Conservation (phyloP, 192 early-diverging fungal species). For the Chytriomyces confervae region DNA sequence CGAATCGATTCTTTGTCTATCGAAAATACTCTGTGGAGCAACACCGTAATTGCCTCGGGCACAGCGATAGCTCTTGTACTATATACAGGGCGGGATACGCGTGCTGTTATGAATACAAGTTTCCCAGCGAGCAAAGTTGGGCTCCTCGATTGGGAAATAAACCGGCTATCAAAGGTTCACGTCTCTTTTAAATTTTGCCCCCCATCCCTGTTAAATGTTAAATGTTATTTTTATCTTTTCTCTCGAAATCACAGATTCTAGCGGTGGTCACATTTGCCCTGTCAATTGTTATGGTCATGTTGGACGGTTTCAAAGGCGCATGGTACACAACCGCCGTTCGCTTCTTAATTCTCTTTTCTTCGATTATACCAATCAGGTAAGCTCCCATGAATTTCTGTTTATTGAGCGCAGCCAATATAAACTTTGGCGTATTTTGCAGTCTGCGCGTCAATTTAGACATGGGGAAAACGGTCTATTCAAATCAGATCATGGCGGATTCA, state of each 20-base stretch:
- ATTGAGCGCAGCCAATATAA: neutral
- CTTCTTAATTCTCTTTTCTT: constrained; percentile 94
- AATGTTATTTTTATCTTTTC: neutral
- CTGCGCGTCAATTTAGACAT: constrained; percentile 95
- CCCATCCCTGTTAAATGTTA: neutral
- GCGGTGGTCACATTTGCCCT: constrained; percentile 82
- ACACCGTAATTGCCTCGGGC: constrained; percentile 93
- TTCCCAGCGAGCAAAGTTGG: constrained; percentile 91
- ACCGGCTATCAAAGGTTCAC: constrained; percentile 82
- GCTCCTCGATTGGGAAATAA: constrained; percentile 87
- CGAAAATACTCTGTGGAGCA: constrained; percentile 95
- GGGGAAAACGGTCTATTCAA: constrained; percentile 93
- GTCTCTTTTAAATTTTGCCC: neutral
- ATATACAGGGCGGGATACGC: constrained; percentile 92
- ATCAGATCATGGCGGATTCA: constrained; percentile 84
- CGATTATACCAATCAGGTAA: constrained; percentile 85
- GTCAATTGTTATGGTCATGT: constrained; percentile 84
- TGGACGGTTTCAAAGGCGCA: constrained; percentile 85
- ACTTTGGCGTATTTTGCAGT: constrained; percentile 34
- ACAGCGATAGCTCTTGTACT: constrained; percentile 83
- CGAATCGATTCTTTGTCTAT: constrained; percentile 72
- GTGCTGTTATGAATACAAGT: constrained; percentile 96
- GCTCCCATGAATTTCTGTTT: constrained; percentile 44
- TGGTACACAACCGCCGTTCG: constrained; percentile 93
- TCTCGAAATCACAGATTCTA: constrained; percentile 66